Base-by-base conservation (phyloP, 192 early-diverging fungal genomes). In the Gaertneriomyces sp. region DNA sequence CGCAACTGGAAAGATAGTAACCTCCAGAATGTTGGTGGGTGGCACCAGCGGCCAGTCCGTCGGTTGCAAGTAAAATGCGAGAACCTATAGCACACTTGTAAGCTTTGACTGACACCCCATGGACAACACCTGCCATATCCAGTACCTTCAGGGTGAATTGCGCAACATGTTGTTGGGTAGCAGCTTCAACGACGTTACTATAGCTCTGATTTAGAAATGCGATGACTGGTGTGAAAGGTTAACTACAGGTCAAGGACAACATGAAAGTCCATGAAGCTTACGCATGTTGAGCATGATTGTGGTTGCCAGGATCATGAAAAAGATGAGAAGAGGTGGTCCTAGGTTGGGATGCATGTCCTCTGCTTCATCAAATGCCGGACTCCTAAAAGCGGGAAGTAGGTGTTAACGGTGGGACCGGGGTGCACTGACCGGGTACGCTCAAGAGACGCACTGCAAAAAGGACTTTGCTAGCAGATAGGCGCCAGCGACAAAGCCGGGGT, bases 11-110 rank as follows among this genome's bases (percentile, higher is more conserved):
- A 50, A 49, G 67, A 66, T 45, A 17, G 42, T 16, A 45, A 58
- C 39, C 47, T 70, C 65, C 44, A 52, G 33, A 20, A 58, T 56
- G 64, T 61, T 53, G 51, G 43, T 62, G 45, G 56, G 70, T 20
- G 61, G 63, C 64, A 40, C 50, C 49, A 61, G 66, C 16, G 68
- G 76, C 67, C 42, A 68, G 17, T 47, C 63, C 60, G 61, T 66
- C 62, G 10, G 71, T 70, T 44, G 74, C 64, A 61, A 68, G 73
- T 53, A 74, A 74, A 52, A 72, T 53, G 10, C 74, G 51, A 47
- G 74, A 42, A 53, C 71, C 66, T 60, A 14, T 16, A 4, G 12
- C 12, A 39, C 40, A 60, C 14, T 5, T 60, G 54, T 56, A 12
- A 33, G 33, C 12, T 56, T 16, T 56, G 54, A 25, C 11, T 33